Evolutionary conservation across 768 basidiomycete genomes (phyloP).

Genomic region (Dioszegia aurantiaca): DNA sequence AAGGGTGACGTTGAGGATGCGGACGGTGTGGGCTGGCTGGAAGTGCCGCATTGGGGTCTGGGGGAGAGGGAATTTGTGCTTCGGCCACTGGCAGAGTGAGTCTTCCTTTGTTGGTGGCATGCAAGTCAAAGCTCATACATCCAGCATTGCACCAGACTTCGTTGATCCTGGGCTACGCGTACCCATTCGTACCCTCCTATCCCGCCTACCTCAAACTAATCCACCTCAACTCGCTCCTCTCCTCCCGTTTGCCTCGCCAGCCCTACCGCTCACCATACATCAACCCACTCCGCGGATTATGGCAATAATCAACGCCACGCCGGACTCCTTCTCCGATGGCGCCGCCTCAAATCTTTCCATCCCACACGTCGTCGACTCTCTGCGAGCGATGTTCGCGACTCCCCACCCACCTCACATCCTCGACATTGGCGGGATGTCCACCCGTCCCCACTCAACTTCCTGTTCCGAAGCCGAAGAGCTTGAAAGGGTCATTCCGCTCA

Average conservation of each 20-base stretch:
- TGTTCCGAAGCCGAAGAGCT: constrained; percentile 70
- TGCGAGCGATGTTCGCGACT: constrained; percentile 14
- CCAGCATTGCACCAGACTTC: constrained; percentile 75
- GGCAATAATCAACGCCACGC: constrained; percentile 89
- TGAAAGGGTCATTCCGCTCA: constrained; percentile 67
- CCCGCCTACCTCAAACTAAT: constrained; percentile 44
- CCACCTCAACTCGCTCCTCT: constrained; percentile 37
- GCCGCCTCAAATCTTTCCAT: constrained; percentile 58
- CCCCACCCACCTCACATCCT: constrained; percentile 64
- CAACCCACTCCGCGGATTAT: constrained; percentile 63
- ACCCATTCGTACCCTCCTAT: constrained; percentile 54
- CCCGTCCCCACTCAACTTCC: constrained; percentile 62
- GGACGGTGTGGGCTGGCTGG: constrained; percentile 60
- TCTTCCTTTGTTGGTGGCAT: constrained; percentile 16
- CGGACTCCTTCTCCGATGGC: constrained; percentile 95
- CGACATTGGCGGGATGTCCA: constrained; percentile 92
- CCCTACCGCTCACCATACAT: constrained; percentile 24
- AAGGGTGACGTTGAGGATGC: constrained; percentile 54
- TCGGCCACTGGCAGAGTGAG: constrained; percentile 81
- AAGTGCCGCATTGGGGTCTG: constrained; percentile 79
- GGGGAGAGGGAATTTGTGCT: constrained; percentile 88
- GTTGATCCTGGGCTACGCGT: constrained; percentile 63
- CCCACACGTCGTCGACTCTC: constrained; percentile 9
- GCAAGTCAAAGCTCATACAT: constrained; percentile 9
- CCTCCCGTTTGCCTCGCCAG: constrained; percentile 37